These are phyloP conservation scores for Lanmaoa pseudosensibilis DNA, from an alignment of 768 basidiomycete species.

Conservation along the genomic window DNA sequence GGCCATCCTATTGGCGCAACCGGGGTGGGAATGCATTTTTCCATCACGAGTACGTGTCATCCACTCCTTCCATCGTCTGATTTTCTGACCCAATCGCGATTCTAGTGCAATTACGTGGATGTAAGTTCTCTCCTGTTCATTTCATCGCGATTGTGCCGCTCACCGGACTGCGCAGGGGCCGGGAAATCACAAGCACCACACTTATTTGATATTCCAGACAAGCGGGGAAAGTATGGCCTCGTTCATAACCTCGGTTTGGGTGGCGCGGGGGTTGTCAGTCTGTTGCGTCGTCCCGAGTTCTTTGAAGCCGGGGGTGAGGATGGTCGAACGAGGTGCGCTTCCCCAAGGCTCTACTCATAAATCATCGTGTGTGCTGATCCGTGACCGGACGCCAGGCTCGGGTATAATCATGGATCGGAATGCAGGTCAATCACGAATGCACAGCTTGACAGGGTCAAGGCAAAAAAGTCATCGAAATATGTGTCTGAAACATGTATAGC, in stretches of 20 bases:
- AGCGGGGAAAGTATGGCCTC: slow-evolving; percentile 72
- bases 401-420: slow-evolving; percentile 76
- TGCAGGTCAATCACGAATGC: slow-evolving; percentile 55
- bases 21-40: slow-evolving; percentile 80
- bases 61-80: background rate
- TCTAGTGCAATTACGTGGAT: slow-evolving; percentile 70
- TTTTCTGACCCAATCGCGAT: background rate
- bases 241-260: slow-evolving; percentile 83
- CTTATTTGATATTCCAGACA: slow-evolving; percentile 58
- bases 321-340: slow-evolving; percentile 55
- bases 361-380: background rate
- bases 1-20: slow-evolving; percentile 82
- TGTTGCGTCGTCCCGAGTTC: slow-evolving; percentile 76
- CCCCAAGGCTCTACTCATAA: no score
- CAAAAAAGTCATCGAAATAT: slow-evolving; percentile 53
- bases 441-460: slow-evolving; percentile 75
- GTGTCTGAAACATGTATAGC: slow-evolving; percentile 33
- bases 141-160: background rate
- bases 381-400: slow-evolving; percentile 46
- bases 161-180: slow-evolving; percentile 48
- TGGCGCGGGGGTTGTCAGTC: slow-evolving; percentile 71
- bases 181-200: slow-evolving; percentile 76
- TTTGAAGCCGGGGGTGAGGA: slow-evolving; percentile 60
- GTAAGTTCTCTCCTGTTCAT: slow-evolving; percentile 32
- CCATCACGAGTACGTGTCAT: slow-evolving; percentile 63